These are phyloP conservation scores for Polychaeton citri DNA, from an alignment of 2,329 filamentous ascomycete species.

Conservation along the genomic window DNA sequence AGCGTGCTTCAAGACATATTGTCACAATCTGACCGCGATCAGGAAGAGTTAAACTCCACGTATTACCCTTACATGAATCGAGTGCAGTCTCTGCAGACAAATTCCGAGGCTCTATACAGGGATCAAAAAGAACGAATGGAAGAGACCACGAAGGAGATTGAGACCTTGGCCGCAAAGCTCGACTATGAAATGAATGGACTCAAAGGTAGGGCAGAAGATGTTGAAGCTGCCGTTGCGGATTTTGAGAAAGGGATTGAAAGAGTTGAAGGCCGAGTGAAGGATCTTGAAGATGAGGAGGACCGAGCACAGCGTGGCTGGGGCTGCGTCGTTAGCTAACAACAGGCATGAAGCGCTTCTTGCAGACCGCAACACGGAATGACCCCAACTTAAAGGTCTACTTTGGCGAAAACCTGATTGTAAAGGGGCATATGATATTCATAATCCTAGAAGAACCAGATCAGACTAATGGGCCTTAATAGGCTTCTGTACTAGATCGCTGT, in stretches of 20 bases:
- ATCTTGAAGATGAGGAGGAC: background rate
- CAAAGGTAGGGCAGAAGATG: slow-evolving; percentile 69
- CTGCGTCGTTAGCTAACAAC: background rate
- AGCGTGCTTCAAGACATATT: slow-evolving; percentile 32
- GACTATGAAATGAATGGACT: slow-evolving; percentile 83
- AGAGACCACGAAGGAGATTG: slow-evolving; percentile 64
- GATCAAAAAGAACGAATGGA: slow-evolving; percentile 56
- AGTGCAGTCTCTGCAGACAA: slow-evolving; percentile 54
- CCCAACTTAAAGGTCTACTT: too few relatives aligned
- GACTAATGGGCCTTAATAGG: too few relatives aligned
- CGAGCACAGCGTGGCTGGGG: background rate
- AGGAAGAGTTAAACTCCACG: slow-evolving; percentile 50
- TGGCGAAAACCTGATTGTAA: too few relatives aligned
- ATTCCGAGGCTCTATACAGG: slow-evolving; percentile 54
- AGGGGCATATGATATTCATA: too few relatives aligned
- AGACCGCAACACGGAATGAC: too few relatives aligned
- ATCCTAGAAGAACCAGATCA: too few relatives aligned
- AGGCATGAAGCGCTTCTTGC: too few relatives aligned
- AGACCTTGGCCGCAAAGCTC: slow-evolving; percentile 67
- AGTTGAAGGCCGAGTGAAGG: background rate
- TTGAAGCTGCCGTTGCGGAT: slow-evolving; percentile 67
- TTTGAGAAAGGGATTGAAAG: slow-evolving; percentile 60
- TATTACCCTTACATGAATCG: slow-evolving; percentile 59
- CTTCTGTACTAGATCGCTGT: too few relatives aligned
- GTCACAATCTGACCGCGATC: slow-evolving; percentile 47